Conservation (phyloP, 2,329 filamentous ascomycete genomes). For the Metarhizium robertsii region DNA sequence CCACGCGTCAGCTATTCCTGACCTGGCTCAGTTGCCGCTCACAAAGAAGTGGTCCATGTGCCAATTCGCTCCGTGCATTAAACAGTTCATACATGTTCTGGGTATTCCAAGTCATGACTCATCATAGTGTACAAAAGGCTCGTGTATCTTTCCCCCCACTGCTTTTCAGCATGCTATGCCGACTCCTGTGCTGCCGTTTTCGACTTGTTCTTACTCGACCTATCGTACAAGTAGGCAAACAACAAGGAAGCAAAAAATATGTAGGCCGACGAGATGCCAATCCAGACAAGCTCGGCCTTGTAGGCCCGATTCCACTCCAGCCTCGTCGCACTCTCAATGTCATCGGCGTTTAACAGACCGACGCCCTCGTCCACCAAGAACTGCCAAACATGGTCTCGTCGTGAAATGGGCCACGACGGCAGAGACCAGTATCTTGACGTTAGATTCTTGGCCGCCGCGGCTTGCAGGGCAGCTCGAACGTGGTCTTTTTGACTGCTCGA, state of each 20-base stretch:
- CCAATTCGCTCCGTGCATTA: not conserved
- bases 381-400: slow-evolving; percentile 49
- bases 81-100: not conserved
- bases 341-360: slow-evolving; percentile 53
- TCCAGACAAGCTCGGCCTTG: slow-evolving; percentile 12
- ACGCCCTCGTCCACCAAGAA: slow-evolving; percentile 43
- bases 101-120: not conserved
- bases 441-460: slow-evolving; percentile 42
- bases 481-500: slow-evolving; percentile 28
- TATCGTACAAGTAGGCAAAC: slow-evolving; percentile 2
- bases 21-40: no score
- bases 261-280: slow-evolving; percentile 7
- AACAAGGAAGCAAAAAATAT: slow-evolving; percentile 3
- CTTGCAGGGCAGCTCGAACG: slow-evolving; percentile 33
- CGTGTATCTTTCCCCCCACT: not conserved
- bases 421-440: slow-evolving; percentile 51
- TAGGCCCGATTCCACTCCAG: slow-evolving; percentile 9
- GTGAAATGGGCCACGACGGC: slow-evolving; percentile 47
- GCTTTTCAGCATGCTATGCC: not conserved
- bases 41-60: not conserved
- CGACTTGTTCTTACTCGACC: not conserved
- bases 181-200: not conserved
- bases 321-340: slow-evolving; percentile 33
- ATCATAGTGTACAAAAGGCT: not conserved
- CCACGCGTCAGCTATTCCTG: no score